phyloP scores from a whole-genome alignment of 106 monocot genomes.

The Ottelia alismoides region DNA sequence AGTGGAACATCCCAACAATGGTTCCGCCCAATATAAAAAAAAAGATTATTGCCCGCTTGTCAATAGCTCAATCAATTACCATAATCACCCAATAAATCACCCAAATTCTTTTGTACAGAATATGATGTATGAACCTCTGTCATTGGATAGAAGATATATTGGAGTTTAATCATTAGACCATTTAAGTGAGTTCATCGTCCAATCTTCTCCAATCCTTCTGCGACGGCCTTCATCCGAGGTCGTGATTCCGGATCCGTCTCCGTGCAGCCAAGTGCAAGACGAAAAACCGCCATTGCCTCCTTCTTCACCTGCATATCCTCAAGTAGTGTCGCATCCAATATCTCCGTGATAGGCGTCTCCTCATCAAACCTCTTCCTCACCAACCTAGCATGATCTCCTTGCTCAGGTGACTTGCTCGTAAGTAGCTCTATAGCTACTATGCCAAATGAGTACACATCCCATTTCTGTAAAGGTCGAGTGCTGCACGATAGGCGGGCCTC shows the following conservation, averaged over 20 bases:
- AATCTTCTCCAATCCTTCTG: conserved; percentile 40
- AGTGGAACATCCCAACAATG: too few relatives aligned
- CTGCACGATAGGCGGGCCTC: conserved; percentile 23
- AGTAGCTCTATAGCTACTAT: conserved; percentile 57
- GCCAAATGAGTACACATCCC: conserved; percentile 71
- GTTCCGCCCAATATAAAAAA: too few relatives aligned
- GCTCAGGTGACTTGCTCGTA: conserved; percentile 42
- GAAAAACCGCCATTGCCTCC: conserved; percentile 42
- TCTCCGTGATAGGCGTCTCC: conserved; percentile 35
- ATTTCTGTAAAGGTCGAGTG: conserved; percentile 38
- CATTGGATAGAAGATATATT: too few relatives aligned
- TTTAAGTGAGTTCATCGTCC: too few relatives aligned
- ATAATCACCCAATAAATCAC: too few relatives aligned
- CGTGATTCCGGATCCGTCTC: conserved; percentile 52
- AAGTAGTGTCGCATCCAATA: conserved; percentile 36
- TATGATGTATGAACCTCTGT: too few relatives aligned
- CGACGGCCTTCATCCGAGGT: conserved; percentile 61
- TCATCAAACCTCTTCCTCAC: conserved; percentile 49
- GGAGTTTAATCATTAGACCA: too few relatives aligned
- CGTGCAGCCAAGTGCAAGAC: conserved; percentile 49
- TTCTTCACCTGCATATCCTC: conserved; percentile 34
- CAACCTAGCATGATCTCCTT: too few relatives aligned
- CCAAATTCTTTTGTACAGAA: too few relatives aligned
- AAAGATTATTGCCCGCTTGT: too few relatives aligned
- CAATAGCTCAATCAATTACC: too few relatives aligned